Base-by-base conservation (phyloP, 805 yeast genomes). In the Scheffersomyces ergatensis region DNA sequence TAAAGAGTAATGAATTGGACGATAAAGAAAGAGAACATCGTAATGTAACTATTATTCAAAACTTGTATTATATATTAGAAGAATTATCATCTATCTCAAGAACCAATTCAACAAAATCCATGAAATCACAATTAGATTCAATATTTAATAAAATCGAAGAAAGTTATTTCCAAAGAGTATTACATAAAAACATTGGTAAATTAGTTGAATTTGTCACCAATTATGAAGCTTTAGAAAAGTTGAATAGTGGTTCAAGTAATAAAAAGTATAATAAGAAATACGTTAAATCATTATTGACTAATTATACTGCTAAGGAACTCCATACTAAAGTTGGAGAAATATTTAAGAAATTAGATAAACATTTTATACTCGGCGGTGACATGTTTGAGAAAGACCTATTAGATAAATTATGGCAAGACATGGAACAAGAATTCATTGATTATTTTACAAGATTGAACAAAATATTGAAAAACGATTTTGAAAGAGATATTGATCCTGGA, bases 381-480 rank as follows among this genome's bases (percentile, higher is more conserved):
- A 72, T 68, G 43, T 63, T 72, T 45, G 85, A 80, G 51, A 72
- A 68, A 36, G 79, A 74, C 34, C 56, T 87, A 31, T 62, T 81
- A 30, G 80, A 76, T 29, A 77, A 74, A 52, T 71, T 88, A 41
- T 83, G 96, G 93, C 67, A 73, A 13, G 80, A 85, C 15, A 63
- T 86, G 43, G 88, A 83, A 49, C 80, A 78, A 16, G 78, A 80
- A 46, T 82, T 81, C 49, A 74, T 77, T 16, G 69, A 74, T 5
- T 66, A 78, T 19, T 78, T 83, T 49, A 62, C 74, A 46, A 72
- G 79, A 35, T 62, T 89, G 42, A 73, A 72, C 46, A 65, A 69
- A 1, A 69, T 85, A 15, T 71, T 84, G 25, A 79, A 73, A 36
- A 39, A 50, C 9, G 77, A 71, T 43, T 72, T 73, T 44, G 85